Evolutionary conservation across 176 grass and related monocot species (phyloP), one percentile per base, ranked within the genome.

Genomic region (Triticum monococcum): DNA sequence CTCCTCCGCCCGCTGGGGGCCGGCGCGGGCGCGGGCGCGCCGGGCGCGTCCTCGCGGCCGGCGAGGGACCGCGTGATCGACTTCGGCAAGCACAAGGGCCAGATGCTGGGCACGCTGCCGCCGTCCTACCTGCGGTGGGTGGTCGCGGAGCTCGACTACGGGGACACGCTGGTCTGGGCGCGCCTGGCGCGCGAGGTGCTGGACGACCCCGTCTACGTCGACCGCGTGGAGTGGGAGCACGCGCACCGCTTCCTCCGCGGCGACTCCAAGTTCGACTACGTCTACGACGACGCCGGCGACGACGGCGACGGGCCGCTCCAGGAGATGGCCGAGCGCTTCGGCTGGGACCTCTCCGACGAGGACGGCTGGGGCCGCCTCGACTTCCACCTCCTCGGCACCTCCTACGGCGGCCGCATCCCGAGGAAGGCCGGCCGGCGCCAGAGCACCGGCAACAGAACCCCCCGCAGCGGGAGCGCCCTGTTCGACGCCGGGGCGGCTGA

Each of bases 201-300:
- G 2, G 64, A 1, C 20, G 91, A 92, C 72, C 88, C 84, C 5
- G 40, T 92, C 20, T 92, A 95, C 86, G 25, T 62, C 9, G 88
- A 92, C 72, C 88, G 86, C 86, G 24, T 87, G 6, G 88, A 95
- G 91, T 92, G 88, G 93, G 93, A 95, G 77, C 84, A 90, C 66
- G 86, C 72, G 26, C 88, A 89, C 77, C 77, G 79, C 16, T 88
- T 95, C 88, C 86, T 92, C 71, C 77, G 79, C 64, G 93, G 90
- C 46, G 90, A 95, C 41, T 17, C 81, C 18, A 61, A 64, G 22
- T 89, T 79, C 68, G 81, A 87, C 81, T 85, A 64, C 59, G 75
- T 41, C 45, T 88, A 87, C 68, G 86, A 77, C 59, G 79, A 65
- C 77, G 64, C 31, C 24, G 35, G 56, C 26, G 74, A 35, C 28